These are phyloP conservation scores for Backusella westeae DNA, from an alignment of 192 early-diverging fungal species.

Conservation along the genomic window DNA sequence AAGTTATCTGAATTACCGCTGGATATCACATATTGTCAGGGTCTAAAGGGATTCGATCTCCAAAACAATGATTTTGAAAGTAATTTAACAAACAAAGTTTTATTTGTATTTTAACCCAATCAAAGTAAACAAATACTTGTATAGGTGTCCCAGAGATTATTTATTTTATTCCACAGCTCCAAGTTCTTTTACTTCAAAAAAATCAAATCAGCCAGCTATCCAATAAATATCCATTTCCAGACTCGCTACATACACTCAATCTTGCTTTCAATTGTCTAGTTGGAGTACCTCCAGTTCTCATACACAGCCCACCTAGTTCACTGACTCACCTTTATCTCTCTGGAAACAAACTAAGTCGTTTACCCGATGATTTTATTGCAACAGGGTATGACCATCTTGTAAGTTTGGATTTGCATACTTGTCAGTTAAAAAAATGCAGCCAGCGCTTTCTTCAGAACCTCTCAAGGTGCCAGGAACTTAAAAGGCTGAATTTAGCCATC, in stretches of 20 bases:
- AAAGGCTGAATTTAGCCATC: conserved; percentile 48
- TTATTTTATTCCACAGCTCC: conserved; percentile 25
- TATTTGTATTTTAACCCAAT: background rate
- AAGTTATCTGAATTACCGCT: conserved; percentile 22
- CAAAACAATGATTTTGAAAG: conserved; percentile 37
- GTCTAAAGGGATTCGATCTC: conserved; percentile 38
- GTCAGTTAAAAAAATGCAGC: conserved; percentile 26
- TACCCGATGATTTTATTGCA: conserved; percentile 33
- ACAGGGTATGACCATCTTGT: conserved; percentile 28
- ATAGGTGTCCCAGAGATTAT: conserved; percentile 35
- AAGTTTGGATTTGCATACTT: conserved; percentile 48
- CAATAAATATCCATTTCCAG: conserved; percentile 17
- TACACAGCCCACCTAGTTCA: conserved; percentile 24
- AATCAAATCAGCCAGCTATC: conserved; percentile 37
- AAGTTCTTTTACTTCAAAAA: conserved; percentile 43
- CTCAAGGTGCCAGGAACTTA: conserved; percentile 19
- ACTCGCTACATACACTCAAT: conserved; percentile 36
- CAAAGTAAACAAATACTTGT: background rate
- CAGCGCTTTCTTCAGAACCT: background rate
- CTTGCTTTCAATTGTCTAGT: conserved; percentile 40
- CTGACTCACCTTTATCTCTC: conserved; percentile 40
- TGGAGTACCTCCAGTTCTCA: conserved; percentile 24
- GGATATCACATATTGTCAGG: conserved; percentile 31
- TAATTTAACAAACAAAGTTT: conserved; percentile 2
- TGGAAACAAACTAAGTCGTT: conserved; percentile 32